These are phyloP conservation scores for Physcomitrellopsis africana DNA, from an alignment of 225 moss, liverwort and hornwort species.

Conservation along the genomic window DNA sequence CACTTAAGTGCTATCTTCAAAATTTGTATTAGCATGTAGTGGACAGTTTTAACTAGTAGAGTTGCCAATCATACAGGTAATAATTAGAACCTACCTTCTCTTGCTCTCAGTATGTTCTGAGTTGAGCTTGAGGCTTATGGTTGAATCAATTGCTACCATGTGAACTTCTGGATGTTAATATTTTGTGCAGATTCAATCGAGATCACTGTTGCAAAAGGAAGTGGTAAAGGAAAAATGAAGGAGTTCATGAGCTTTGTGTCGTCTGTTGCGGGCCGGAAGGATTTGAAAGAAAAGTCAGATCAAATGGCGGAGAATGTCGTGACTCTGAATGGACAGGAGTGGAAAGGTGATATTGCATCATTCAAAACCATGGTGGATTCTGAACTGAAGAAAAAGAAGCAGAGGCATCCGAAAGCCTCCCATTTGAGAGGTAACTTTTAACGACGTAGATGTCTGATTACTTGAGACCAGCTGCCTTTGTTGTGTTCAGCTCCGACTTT, in stretches of 20 bases:
- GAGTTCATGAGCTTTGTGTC: slow-evolving; percentile 45
- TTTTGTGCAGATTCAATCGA: slow-evolving; percentile 21
- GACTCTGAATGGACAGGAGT: slow-evolving; percentile 3
- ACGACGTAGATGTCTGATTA: slow-evolving; percentile 14
- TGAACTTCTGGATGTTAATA: slow-evolving; percentile 1
- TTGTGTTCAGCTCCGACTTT: slow-evolving; percentile 25
- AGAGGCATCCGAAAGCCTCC: slow-evolving; percentile 2
- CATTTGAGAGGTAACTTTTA: slow-evolving; percentile 47
- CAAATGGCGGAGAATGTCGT: background rate
- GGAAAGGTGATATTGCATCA: slow-evolving; percentile 22
- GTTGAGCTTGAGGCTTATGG: background rate
- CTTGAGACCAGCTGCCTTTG: slow-evolving; percentile 23
- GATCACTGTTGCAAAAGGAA: background rate
- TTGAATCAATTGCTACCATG: background rate
- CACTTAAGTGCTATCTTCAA: background rate
- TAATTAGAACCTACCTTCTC: background rate
- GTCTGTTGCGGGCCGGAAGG: slow-evolving; percentile 33
- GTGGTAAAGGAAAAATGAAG: slow-evolving; percentile 38
- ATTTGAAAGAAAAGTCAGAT: slow-evolving; percentile 9
- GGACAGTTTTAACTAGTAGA: background rate
- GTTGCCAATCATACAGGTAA: background rate
- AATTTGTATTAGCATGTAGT: background rate
- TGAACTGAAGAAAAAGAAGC: background rate
- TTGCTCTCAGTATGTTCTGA: background rate
- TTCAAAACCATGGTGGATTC: slow-evolving; percentile 24